Base-by-base conservation (phyloP, 495 filamentous ascomycete species). In the Acidiella bohemica region DNA sequence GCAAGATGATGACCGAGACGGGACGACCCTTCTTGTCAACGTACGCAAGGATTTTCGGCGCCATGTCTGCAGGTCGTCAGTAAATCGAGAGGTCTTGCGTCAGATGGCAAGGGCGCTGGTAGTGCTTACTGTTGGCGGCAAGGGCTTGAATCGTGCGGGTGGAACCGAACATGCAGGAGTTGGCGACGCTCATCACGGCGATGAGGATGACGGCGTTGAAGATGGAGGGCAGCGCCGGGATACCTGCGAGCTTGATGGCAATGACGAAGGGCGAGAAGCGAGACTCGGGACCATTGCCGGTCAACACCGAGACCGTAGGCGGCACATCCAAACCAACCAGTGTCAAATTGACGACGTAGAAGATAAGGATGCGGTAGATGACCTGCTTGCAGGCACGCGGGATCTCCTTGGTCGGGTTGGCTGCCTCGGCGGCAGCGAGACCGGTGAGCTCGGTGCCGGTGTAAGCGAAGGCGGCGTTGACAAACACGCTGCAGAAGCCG, bases 1-100 rank as follows among this genome's bases (percentile, higher is more conserved):
- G 47, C 1, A 50, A 20, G 21, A 37, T 21, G 48, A 95, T 84
- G 44, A 81, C 70, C 20, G 75, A 69, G 14, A 49, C 19, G 10
- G 59, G 59, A 3, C 60, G 56, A 26, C 60, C 60, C 27, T 57
- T 37, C 20, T 53, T 59, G 42, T 63, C 60, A 34, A 63, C 55
- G 42, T 63, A 61, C 17, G 56, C 54, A 39, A 60, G 33, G 31
- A 61, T 44, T 30, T 50, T 44, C 18, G 60, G 60, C 0, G 53
- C 60, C 53, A 61, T 59, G 23, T 51, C 33, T 36, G 30, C 30
- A 33, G 16, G 6, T n/a, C n/a, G n/a, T n/a, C n/a, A n/a, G n/a
- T n/a, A n/a, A n/a, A n/a, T n/a, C n/a, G n/a, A n/a, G n/a, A n/a
- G n/a, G n/a, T n/a, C n/a, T n/a, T n/a, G n/a, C n/a, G n/a, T n/a